These are phyloP conservation scores for Pseudognaphalium luteoalbum DNA, from an alignment of 129 eudicot species.

Conservation along the genomic window DNA sequence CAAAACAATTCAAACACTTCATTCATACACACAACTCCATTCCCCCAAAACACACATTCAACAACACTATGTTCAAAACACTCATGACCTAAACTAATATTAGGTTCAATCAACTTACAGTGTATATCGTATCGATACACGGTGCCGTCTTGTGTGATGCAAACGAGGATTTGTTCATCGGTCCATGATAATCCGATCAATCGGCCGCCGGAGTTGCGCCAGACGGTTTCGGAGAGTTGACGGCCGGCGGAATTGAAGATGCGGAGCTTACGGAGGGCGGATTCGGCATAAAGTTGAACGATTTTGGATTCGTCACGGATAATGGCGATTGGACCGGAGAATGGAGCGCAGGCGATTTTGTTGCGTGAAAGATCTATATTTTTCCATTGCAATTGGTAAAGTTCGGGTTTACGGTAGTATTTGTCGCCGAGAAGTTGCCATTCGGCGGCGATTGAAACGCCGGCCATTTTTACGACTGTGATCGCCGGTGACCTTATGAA, in stretches of 20 bases:
- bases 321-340: constrained; percentile 94
- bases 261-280: constrained; percentile 95
- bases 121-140: constrained; percentile 68
- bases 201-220: constrained; percentile 92
- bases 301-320: constrained; percentile 97
- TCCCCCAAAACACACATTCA: constrained; percentile 96
- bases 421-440: constrained; percentile 94
- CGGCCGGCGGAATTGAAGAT: constrained; percentile 87
- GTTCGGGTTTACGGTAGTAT: constrained; percentile 83
- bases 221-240: constrained; percentile 69
- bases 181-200: constrained; percentile 88
- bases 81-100: constrained; percentile 65
- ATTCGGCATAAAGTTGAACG: constrained; percentile 95
- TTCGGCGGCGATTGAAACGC: constrained; percentile 94
- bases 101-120: constrained; percentile 50
- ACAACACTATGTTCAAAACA: constrained; percentile 76
- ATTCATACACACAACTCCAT: constrained; percentile 85
- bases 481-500: constrained; percentile 29
- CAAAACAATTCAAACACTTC: constrained; percentile 74
- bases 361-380: constrained; percentile 84
- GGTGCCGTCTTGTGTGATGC: constrained; percentile 90
- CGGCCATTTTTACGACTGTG: constrained; percentile 44
- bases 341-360: constrained; percentile 91
- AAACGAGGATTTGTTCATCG: constrained; percentile 70
- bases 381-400: constrained; percentile 81